Evolutionary conservation across 2,329 filamentous ascomycete species (phyloP), one percentile per base, ranked within the genome.

Genomic region (Phaeosphaeria sp.): DNA sequence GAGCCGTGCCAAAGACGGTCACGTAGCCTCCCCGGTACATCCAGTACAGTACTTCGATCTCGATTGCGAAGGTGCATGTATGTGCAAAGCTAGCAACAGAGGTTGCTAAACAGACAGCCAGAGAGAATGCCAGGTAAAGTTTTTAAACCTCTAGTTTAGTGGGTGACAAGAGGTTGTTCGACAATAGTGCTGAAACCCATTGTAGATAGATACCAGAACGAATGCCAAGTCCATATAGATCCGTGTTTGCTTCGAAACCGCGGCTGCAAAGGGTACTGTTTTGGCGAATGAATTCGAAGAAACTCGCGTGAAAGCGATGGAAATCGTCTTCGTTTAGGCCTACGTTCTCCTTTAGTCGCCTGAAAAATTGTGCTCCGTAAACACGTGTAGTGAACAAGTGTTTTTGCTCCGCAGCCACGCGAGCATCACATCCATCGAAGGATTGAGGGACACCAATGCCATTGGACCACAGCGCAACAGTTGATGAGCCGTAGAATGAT

Each of bases 1-100:
- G 21, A 4, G 45, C 21, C 7, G 45, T 21, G 11, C 45, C 45
- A 47, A 47, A 47, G 4, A 27, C 21, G 21, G 7, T 6, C 7
- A 47, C n/a, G 45, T 47, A 47, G 17, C 45, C 45, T 25, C 21
- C 45, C 45, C 21, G 27, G 21, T 47, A 47, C 45, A 47, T 47
- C 45, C 45, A 47, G 15, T 47, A 47, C 22, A 47, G 15, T 22
- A 47, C 22, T 30, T 47, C 22, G 22, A 47, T 47, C 24, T 47
- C 45, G 17, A 47, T 30, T 20, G 18, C 22, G 21, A 47, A 25
- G 21, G 22, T 24, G 45, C 45, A 47, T 25, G 4, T 7, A 7
- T 30, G 6, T 9, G 6, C 18, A 27, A 25, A n/a, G 45, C 22
- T 47, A 8, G 45, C 17, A 17, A 47, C 22, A 22, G 17, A 21